phyloP scores from a whole-genome alignment of 1,284 basidiomycete genomes.

The Ustanciosporium gigantosporum region DNA sequence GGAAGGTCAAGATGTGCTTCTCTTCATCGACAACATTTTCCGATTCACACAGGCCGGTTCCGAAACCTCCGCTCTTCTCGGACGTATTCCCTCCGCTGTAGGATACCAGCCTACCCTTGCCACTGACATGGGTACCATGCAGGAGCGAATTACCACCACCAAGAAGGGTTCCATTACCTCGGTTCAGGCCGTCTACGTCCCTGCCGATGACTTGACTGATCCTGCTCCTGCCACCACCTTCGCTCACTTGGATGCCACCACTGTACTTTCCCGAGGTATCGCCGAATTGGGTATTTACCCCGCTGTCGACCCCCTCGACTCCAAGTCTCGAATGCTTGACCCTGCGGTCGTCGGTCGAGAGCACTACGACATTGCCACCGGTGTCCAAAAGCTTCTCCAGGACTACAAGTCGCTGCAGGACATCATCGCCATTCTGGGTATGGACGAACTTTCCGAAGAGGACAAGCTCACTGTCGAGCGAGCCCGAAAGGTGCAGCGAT shows the following conservation, averaged over 20 bases:
- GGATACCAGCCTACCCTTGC: constrained; percentile 99
- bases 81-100: constrained; percentile 99
- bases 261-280: constrained; percentile 96
- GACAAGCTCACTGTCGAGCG: constrained; percentile 92
- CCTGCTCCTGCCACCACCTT: constrained; percentile 98
- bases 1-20: constrained; percentile 98
- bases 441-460: constrained; percentile 99
- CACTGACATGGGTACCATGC: constrained; percentile 99
- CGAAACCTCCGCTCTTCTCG: constrained; percentile 97
- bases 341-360: constrained; percentile 91
- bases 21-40: constrained; percentile 99
- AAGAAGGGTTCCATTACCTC: constrained; percentile 99
- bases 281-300: constrained; percentile 99
- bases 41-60: constrained; percentile 98
- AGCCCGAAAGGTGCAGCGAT: constrained; percentile 70
- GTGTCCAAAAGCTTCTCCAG: constrained; percentile 97
- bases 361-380: constrained; percentile 93
- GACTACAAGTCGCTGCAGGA: constrained; percentile 98
- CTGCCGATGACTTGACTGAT: constrained; percentile 99
- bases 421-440: constrained; percentile 85
- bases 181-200: constrained; percentile 98
- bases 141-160: constrained; percentile 96
- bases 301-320: constrained; percentile 97
- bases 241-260: constrained; percentile 99
- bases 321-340: constrained; percentile 99